Evolutionary conservation across 2,329 filamentous ascomycete genomes (phyloP).

Genomic region (Phialophora chinensis): DNA sequence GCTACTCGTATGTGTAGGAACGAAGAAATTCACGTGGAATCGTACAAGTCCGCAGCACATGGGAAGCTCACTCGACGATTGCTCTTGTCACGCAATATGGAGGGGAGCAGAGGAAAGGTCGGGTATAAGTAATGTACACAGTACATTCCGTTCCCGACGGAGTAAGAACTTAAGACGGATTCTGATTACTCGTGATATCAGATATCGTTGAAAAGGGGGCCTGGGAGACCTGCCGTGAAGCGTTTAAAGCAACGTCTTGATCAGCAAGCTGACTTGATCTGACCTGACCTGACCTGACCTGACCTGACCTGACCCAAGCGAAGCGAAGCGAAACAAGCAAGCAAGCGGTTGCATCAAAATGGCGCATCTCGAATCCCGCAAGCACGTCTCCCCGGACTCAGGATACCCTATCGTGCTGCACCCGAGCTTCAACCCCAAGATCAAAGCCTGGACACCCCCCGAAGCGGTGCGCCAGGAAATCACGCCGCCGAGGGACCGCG

Average conservation of each 20-base stretch:
- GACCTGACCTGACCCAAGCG: no score
- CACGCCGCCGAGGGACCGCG: conserved; percentile 43
- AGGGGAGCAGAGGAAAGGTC: background rate
- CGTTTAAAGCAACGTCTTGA: no score
- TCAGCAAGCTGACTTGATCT: no score
- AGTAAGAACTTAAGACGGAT: no score
- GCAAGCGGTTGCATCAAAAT: no score
- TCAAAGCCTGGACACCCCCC: conserved; percentile 50
- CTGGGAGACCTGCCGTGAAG: no score
- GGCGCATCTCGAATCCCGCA: conserved; percentile 53
- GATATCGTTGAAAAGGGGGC: no score
- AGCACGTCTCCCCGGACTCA: conserved; percentile 58
- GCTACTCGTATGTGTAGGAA: background rate
- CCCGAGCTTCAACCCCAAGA: conserved; percentile 56
- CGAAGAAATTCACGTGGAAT: conserved; percentile 2
- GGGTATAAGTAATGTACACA: background rate
- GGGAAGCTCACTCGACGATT: background rate
- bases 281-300: no score
- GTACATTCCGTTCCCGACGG: no score
- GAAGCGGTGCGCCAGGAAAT: conserved; percentile 46
- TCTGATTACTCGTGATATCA: no score
- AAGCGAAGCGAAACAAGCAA: no score
- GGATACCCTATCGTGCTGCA: conserved; percentile 56
- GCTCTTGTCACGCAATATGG: conserved; percentile 13
- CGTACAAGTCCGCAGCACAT: background rate